Conservation (phyloP, 805 yeast species). For the Yueomyces sinensis region DNA sequence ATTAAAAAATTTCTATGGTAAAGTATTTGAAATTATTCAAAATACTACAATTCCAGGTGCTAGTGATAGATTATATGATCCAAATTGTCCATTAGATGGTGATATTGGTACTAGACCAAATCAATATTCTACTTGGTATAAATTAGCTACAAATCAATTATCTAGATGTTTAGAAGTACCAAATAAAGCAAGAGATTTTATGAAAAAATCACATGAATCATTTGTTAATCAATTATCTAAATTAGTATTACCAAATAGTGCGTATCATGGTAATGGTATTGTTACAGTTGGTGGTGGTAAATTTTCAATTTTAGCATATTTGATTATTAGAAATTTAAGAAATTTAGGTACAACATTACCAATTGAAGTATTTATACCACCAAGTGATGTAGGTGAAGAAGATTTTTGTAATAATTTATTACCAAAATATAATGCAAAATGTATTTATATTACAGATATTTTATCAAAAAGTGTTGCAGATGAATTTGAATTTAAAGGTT, state of each 20-base stretch:
- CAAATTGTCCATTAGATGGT: conserved; percentile 9
- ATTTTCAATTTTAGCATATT: conserved; percentile 56
- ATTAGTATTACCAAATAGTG: conserved; percentile 10
- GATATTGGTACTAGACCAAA: conserved; percentile 15
- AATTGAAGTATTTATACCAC: conserved; percentile 65
- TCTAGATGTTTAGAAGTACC: conserved; percentile 15
- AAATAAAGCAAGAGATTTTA: conserved; percentile 5
- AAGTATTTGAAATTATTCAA: conserved; percentile 13
- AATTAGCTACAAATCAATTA: conserved; percentile 10
- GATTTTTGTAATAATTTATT: conserved; percentile 49
- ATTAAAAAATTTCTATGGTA: conserved; percentile 14
- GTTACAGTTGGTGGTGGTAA: conserved; percentile 74
- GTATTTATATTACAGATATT: conserved; percentile 51
- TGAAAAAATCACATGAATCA: conserved; percentile 10
- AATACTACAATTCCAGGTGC: conserved; percentile 16
- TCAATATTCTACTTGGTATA: conserved; percentile 9
- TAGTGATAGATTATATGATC: conserved; percentile 9
- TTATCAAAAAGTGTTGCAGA: conserved; percentile 34
- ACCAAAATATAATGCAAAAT: conserved; percentile 41
- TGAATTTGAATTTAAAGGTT: conserved; percentile 35
- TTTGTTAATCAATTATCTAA: conserved; percentile 8
- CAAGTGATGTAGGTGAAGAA: conserved; percentile 40
- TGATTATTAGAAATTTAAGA: conserved; percentile 54
- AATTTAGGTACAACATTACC: conserved; percentile 46
- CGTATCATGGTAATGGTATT: conserved; percentile 28